phyloP scores from a whole-genome alignment of 305 asterid genomes.

The Fraxinus nigra region DNA sequence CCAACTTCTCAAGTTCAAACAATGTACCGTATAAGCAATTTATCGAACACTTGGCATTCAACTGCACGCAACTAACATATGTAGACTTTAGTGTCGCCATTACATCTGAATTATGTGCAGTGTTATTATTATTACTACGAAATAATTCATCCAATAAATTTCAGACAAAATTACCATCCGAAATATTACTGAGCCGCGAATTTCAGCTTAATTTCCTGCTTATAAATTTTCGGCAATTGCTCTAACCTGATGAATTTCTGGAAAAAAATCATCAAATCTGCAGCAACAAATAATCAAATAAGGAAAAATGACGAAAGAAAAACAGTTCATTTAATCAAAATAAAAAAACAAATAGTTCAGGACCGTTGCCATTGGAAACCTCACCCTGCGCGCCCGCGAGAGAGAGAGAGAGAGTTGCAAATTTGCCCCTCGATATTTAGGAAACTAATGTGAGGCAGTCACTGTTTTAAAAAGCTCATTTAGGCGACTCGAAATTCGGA shows the following conservation, averaged over 20 bases:
- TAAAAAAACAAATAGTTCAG: neutral
- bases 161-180: slow-evolving; percentile 1
- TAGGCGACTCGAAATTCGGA: too few species aligned
- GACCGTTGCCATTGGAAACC: neutral
- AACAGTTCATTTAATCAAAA: neutral
- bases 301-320: neutral
- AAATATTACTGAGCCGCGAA: neutral
- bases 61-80: neutral
- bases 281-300: neutral
- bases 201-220: neutral
- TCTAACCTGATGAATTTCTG: neutral
- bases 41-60: neutral
- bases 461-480: too few species aligned
- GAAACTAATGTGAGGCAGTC: neutral
- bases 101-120: neutral
- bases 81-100: neutral
- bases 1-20: neutral
- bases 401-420: neutral
- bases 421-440: neutral
- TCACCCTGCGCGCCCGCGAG: neutral
- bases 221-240: neutral
- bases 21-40: neutral
- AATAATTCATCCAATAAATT: neutral
- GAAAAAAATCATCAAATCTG: neutral
- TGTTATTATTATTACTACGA: neutral